phyloP scores from a whole-genome alignment of 495 filamentous ascomycete species.

The Podospora comata region DNA sequence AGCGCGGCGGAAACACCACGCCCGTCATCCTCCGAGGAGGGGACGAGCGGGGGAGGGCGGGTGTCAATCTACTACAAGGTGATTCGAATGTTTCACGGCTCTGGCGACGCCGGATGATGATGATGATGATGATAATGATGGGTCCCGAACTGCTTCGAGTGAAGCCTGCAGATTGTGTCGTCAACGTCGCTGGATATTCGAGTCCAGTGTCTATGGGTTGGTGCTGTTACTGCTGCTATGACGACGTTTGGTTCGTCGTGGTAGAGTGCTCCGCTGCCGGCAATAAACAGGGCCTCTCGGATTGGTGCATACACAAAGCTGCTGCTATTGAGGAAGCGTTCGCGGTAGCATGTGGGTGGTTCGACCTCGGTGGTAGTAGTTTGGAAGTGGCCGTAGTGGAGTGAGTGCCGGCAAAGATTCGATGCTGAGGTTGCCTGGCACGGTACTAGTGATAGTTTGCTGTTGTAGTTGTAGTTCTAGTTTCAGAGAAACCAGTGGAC shows the following conservation, averaged over 20 bases:
- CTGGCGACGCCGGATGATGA: neutral
- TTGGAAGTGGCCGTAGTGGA: neutral
- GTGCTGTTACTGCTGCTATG: conserved; percentile 17
- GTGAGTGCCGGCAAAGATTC: neutral
- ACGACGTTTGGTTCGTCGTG: conserved; percentile 26
- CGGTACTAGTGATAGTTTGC: neutral
- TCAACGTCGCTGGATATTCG: neutral
- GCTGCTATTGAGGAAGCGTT: neutral
- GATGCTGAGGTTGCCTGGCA: neutral
- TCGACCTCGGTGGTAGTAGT: neutral
- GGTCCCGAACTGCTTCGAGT: neutral
- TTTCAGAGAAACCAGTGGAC: neutral
- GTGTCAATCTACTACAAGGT: neutral
- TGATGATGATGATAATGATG: neutral
- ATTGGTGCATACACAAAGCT: conserved; percentile 23
- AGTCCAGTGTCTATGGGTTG: neutral
- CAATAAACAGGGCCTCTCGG: conserved; percentile 8
- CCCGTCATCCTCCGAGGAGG: conserved; percentile 61
- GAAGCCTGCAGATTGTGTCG: neutral
- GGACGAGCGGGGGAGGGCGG: conserved; percentile 46
- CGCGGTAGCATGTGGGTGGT: conserved; percentile 13
- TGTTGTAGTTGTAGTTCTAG: neutral
- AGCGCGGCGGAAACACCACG: conserved; percentile 35
- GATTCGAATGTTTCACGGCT: neutral
- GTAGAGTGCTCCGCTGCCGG: conserved; percentile 20